Percentiles rank a stretch among this genome's conserved stretches.
Conservation (phyloP, 2,329 filamentous ascomycete species). For the Diaporthe sp. region DNA sequence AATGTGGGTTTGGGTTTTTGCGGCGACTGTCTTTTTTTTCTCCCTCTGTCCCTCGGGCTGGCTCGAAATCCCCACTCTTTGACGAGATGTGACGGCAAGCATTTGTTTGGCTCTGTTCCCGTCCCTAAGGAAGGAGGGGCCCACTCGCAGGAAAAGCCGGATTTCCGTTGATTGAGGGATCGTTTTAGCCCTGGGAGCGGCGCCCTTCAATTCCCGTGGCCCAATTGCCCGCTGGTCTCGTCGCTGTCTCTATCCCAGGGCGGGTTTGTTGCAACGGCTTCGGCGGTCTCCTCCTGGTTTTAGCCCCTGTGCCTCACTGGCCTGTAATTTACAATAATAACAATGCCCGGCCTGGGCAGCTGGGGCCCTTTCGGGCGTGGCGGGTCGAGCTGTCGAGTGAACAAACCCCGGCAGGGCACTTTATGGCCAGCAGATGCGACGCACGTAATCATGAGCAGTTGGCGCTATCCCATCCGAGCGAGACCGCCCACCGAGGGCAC, state of each 20-base stretch:
- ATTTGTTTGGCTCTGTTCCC: conserved; percentile 19
- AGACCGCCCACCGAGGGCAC: neutral
- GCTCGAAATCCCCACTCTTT: conserved; percentile 8
- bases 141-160: conserved; percentile 17
- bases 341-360: neutral
- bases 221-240: neutral
- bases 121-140: neutral
- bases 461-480: neutral
- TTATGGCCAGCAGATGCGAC: neutral
- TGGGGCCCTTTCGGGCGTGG: neutral
- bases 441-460: neutral
- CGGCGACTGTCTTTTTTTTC: neutral
- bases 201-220: conserved; percentile 24
- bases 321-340: conserved; percentile 29
- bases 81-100: conserved; percentile 25
- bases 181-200: neutral
- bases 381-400: conserved; percentile 4
- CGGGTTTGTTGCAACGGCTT: conserved; percentile 1
- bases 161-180: conserved; percentile 28
- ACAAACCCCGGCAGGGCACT: neutral
- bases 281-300: conserved; percentile 17
- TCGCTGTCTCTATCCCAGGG: neutral
- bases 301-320: conserved; percentile 5
- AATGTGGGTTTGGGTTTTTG: conserved; percentile 17
- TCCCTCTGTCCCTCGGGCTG: neutral